Conservation (phyloP, 768 basidiomycete genomes). For the Solioccasus polychromus region DNA sequence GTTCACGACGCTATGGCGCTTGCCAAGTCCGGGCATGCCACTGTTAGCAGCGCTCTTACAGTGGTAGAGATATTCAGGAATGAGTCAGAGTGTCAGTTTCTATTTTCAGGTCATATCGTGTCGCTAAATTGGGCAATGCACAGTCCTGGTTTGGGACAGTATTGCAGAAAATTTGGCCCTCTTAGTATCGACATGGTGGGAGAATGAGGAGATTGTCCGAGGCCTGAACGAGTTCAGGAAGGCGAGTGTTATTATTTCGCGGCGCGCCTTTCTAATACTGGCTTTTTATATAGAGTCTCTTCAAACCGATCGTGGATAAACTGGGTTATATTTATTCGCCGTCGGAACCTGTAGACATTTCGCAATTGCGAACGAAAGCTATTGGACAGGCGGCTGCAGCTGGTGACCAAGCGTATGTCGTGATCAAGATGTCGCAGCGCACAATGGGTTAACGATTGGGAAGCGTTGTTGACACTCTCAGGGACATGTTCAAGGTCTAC, state of each 20-base stretch:
- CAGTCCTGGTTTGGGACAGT: constrained; percentile 81
- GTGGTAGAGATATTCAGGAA: constrained; percentile 65
- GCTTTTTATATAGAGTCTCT: constrained; percentile 45
- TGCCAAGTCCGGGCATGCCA: constrained; percentile 74
- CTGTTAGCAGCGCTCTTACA: constrained; percentile 73
- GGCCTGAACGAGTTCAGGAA: constrained; percentile 58
- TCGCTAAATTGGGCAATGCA: constrained; percentile 2
- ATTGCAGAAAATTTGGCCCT: constrained; percentile 54
- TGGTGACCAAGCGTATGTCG: constrained; percentile 39
- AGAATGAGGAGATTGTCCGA: constrained; percentile 53
- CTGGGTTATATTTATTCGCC: constrained; percentile 75
- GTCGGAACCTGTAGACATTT: constrained; percentile 63
- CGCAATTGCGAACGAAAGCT: constrained; percentile 72
- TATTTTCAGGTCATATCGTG: neutral
- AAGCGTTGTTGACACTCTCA: constrained; percentile 75
- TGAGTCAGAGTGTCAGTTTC: constrained; percentile 71
- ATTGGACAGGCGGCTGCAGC: constrained; percentile 53
- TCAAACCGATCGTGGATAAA: constrained; percentile 71
- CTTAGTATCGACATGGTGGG: constrained; percentile 79
- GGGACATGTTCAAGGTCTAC: constrained; percentile 67
- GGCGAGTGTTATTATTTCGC: constrained; percentile 37
- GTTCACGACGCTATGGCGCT: constrained; percentile 81
- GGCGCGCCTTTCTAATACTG: neutral
- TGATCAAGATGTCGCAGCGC: neutral
- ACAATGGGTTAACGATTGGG: neutral